Evolutionary conservation across 164 flowering plant species (phyloP).

Genomic region (Liriodendron chinense): DNA sequence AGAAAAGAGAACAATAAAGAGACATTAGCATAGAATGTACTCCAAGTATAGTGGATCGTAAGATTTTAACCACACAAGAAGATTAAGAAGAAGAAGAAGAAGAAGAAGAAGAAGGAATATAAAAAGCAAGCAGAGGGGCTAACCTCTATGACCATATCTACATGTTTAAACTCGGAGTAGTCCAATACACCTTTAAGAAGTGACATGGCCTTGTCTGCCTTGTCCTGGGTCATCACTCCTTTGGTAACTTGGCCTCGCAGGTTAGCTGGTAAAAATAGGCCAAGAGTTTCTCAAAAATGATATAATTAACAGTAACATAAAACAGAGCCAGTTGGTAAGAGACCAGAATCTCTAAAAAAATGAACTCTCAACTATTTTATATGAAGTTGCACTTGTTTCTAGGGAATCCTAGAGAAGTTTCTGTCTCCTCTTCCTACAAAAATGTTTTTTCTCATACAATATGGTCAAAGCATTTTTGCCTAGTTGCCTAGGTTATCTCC

Average conservation of each 20-base stretch:
- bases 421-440: too few species aligned
- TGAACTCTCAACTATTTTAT: too few species aligned
- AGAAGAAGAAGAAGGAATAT: not conserved
- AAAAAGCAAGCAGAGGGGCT: slow-evolving; percentile 2
- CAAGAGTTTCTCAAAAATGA: not conserved
- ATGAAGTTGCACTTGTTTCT: too few species aligned
- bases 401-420: too few species aligned
- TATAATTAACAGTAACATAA: not conserved
- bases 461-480: not conserved
- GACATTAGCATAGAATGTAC: not conserved
- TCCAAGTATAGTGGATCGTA: not conserved
- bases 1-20: not conserved
- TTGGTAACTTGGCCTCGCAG: slow-evolving; percentile 57
- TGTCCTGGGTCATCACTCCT: slow-evolving; percentile 60
- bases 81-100: not conserved
- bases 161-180: slow-evolving; percentile 83
- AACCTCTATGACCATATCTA: slow-evolving; percentile 98
- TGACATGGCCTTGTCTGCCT: slow-evolving; percentile 63
- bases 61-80: slow-evolving; percentile 1
- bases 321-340: too few species aligned
- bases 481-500: not conserved
- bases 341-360: not conserved
- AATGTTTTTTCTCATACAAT: not conserved
- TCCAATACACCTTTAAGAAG: slow-evolving; percentile 80
- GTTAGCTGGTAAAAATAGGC: slow-evolving; percentile 50